Evolutionary conservation across 371 early-diverging fungal genomes (phyloP).

Genomic region (Apophysomyces elegans): DNA sequence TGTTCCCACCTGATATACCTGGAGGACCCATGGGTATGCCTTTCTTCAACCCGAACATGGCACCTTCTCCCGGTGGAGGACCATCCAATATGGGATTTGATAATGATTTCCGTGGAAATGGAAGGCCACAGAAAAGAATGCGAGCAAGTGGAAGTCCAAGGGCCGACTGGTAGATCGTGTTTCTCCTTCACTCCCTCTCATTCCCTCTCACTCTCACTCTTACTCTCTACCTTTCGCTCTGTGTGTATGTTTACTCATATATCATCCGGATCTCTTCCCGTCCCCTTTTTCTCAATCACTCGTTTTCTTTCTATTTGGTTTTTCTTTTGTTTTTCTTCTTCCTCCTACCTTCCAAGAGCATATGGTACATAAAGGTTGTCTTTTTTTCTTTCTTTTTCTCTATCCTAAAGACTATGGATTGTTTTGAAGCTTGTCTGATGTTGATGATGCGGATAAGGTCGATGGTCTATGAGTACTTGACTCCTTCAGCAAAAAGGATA

Average conservation of each 20-base stretch:
- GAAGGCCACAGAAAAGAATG: slow-evolving; percentile 8
- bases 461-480: slow-evolving; percentile 38
- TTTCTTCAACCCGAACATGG: slow-evolving; percentile 7
- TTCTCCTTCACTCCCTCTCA: neutral
- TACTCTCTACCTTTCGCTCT: no score
- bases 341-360: no score
- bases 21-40: slow-evolving; percentile 7
- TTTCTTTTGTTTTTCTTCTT: no score
- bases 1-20: slow-evolving; percentile 1
- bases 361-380: slow-evolving; percentile 1
- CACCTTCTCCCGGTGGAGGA: neutral
- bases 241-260: no score
- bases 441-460: neutral
- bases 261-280: no score
- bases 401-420: neutral
- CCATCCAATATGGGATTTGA: slow-evolving; percentile 8
- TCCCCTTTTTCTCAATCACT: no score
- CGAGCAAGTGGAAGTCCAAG: slow-evolving; percentile 6
- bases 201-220: no score
- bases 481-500: slow-evolving; percentile 79
- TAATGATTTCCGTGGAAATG: slow-evolving; percentile 7
- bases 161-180: slow-evolving; percentile 4
- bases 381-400: neutral
- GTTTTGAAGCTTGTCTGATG: neutral
- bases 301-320: no score